These are phyloP conservation scores for Cadophora malorum DNA, from an alignment of 2,329 filamentous ascomycete genomes.

Conservation along the genomic window DNA sequence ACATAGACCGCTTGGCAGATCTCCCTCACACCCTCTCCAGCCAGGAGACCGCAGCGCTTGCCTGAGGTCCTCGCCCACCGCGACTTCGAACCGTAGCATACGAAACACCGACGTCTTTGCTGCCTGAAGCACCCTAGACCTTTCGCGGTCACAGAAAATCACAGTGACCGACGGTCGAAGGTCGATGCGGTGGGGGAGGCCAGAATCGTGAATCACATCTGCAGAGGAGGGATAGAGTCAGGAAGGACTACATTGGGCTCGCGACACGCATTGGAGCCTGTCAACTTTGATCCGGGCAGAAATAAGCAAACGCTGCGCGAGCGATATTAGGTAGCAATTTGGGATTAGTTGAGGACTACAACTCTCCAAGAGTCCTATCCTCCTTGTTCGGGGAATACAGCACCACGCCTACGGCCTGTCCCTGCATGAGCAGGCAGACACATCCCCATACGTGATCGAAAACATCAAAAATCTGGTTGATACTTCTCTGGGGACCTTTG, in stretches of 20 bases:
- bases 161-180: conserved; percentile 40
- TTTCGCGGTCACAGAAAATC: conserved; percentile 16
- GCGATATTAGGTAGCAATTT: not conserved
- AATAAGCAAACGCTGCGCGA: not conserved
- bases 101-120: not conserved
- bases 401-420: not conserved
- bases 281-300: not conserved
- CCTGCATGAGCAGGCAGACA: not conserved
- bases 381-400: conserved; percentile 15
- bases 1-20: conserved; percentile 13
- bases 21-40: not conserved
- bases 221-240: conserved; percentile 28
- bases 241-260: conserved; percentile 29
- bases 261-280: conserved; percentile 18
- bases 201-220: conserved; percentile 35
- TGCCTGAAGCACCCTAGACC: not conserved
- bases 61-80: conserved; percentile 3
- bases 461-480: not conserved
- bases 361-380: not conserved
- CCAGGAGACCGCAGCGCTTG: conserved; percentile 2
- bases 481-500: not conserved
- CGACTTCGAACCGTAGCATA: conserved; percentile 5
- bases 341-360: not conserved
- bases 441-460: not conserved
- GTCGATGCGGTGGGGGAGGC: conserved; percentile 43